Percentiles rank a stretch among this genome's conserved stretches.
These are phyloP conservation scores for Phylloporus sp. DNA, from an alignment of 768 basidiomycete species.

Conservation along the genomic window DNA sequence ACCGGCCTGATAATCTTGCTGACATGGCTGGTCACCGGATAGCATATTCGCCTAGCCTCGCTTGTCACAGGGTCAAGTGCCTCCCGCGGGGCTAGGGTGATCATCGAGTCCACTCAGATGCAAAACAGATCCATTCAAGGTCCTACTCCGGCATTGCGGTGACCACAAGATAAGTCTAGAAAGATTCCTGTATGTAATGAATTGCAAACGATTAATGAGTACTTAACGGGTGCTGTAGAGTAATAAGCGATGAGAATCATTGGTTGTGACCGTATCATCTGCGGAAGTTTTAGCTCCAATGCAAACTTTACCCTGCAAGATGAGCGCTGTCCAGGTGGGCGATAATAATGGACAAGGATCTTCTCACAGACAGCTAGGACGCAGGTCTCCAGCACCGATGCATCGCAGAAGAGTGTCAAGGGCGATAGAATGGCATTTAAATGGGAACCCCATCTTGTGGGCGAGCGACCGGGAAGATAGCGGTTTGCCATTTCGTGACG, in stretches of 20 bases:
- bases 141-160: not conserved
- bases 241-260: constrained; percentile 1
- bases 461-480: not conserved
- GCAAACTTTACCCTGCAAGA: not conserved
- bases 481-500: not conserved
- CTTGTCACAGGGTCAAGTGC: not conserved
- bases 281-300: not conserved
- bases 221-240: not conserved
- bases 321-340: not conserved
- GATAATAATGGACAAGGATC: not conserved
- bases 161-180: not conserved
- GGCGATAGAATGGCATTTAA: not conserved
- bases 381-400: not conserved
- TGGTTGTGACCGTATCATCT: not conserved
- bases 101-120: not conserved
- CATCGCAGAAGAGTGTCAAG: not conserved
- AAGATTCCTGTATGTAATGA: not conserved
- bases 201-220: not conserved
- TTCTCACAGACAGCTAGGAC: not conserved
- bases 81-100: not conserved
- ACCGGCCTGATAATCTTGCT: not conserved
- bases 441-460: constrained; percentile 1
- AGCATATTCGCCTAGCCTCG: not conserved
- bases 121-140: not conserved
- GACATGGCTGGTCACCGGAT: too few species aligned